Percentiles rank a stretch among this genome's conserved stretches.
Evolutionary conservation across 2,329 filamentous ascomycete genomes (phyloP).

Genomic region (Pseudogymnoascus destructans): DNA sequence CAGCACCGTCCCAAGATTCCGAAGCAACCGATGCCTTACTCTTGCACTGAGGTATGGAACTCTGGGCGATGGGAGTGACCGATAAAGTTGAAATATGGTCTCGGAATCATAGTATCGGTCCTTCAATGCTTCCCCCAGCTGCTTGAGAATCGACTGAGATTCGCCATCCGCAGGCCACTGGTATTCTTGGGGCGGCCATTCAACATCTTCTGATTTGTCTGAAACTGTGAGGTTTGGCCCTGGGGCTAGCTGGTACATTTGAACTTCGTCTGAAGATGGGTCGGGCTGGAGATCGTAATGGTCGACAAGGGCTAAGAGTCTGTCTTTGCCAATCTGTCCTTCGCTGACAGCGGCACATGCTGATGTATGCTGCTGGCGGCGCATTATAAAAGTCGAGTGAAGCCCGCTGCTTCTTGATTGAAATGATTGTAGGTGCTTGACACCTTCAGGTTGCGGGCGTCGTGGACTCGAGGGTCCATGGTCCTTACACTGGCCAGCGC

Average conservation of each 20-base stretch:
- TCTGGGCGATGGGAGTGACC: slow-evolving; percentile 25
- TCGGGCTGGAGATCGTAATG: slow-evolving; percentile 35
- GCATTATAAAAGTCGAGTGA: background rate
- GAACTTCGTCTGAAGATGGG: slow-evolving; percentile 29
- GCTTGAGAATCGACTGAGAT: slow-evolving; percentile 15
- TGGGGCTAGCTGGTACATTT: slow-evolving; percentile 38
- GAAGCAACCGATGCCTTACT: slow-evolving; percentile 23
- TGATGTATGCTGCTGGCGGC: slow-evolving; percentile 8
- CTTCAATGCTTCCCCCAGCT: slow-evolving; percentile 17
- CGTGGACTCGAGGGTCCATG: background rate
- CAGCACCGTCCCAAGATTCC: slow-evolving; percentile 22
- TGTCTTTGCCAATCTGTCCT: slow-evolving; percentile 24
- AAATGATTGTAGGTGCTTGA: slow-evolving; percentile 6
- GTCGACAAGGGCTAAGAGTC: slow-evolving; percentile 41
- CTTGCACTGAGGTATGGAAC: slow-evolving; percentile 23
- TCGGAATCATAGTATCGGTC: slow-evolving; percentile 18
- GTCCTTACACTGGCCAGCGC: slow-evolving; percentile 19
- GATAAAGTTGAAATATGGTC: slow-evolving; percentile 26
- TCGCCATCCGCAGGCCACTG: slow-evolving; percentile 22
- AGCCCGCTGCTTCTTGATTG: background rate
- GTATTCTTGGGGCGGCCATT: slow-evolving; percentile 23
- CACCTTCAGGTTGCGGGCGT: background rate
- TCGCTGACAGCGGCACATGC: background rate
- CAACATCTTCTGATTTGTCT: slow-evolving; percentile 34
- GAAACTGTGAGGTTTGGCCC: slow-evolving; percentile 38